phyloP scores from a whole-genome alignment of 2,329 filamentous ascomycete species.

The Gliomastix tumulicola region DNA sequence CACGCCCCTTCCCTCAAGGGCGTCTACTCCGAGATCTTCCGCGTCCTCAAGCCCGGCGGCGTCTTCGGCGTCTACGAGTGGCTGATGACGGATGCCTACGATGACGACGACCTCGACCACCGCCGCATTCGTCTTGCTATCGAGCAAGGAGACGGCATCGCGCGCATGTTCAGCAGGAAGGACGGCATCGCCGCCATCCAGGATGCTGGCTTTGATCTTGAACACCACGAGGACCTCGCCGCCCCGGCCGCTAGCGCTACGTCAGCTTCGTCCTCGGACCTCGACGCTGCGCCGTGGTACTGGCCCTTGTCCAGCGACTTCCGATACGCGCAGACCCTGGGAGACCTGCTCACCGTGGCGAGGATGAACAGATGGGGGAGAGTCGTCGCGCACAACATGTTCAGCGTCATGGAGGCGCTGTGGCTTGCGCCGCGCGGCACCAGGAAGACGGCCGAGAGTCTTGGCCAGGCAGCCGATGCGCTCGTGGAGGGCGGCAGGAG shows the following conservation, averaged over 20 bases:
- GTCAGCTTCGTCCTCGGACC: too few relatives aligned
- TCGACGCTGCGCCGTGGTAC: conserved; percentile 72
- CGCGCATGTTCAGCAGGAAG: conserved; percentile 83
- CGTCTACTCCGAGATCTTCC: conserved; percentile 86
- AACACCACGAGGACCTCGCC: conserved; percentile 53
- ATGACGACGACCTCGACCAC: conserved; percentile 77
- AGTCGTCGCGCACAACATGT: conserved; percentile 61
- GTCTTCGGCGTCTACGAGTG: conserved; percentile 93
- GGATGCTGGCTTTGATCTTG: conserved; percentile 73
- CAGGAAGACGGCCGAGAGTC: conserved; percentile 79
- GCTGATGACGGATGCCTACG: conserved; percentile 93
- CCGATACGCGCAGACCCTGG: conserved; percentile 66
- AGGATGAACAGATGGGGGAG: conserved; percentile 81
- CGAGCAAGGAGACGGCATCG: conserved; percentile 87
- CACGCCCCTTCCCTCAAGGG: conserved; percentile 82
- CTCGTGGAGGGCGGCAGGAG: conserved; percentile 75
- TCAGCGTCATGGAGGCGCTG: conserved; percentile 64
- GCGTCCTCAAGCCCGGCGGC: conserved; percentile 89
- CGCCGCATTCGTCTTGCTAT: conserved; percentile 83
- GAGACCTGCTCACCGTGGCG: conserved; percentile 69
- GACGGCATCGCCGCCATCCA: conserved; percentile 76
- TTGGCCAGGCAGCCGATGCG: conserved; percentile 70
- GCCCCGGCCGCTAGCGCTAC: conserved; percentile 12
- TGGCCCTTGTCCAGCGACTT: conserved; percentile 78
- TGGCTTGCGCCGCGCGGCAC: conserved; percentile 70